Base-by-base conservation (phyloP, 768 basidiomycete genomes). In the Lepiota brunneoincarnata region DNA sequence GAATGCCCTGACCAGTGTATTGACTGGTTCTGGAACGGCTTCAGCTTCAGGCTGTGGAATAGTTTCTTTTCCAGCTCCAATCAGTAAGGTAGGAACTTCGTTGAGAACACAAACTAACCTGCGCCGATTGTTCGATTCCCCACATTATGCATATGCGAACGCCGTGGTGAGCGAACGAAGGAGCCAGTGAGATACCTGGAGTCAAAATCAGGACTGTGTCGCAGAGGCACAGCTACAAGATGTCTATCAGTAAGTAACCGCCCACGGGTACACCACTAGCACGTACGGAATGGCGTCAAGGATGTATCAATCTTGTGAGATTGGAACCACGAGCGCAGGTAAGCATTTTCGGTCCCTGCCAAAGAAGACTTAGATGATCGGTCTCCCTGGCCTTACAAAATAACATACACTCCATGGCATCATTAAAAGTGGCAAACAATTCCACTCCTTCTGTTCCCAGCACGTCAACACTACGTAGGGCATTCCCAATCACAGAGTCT, bases 291-390 rank as follows among this genome's bases (percentile, higher is more conserved):
- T 58, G 69, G 76, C 58, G 34, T 72, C 52, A 51, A 62, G 20
- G 67, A 61, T 24, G 68, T 72, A 63, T 89, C 84, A 18, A 77
- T 66, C 61, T 86, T 86, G 63, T 83, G 82, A 0, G 82, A 79
- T 55, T 75, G 73, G 59, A 89, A 88, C 89, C 88, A 91, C 6
- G 89, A 86, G 49, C 80, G 81, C 57, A 98, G 64, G 70, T 97
- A 97, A 0, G 83, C 89, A 69, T 98, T 98, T 72, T 98, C 94
- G 0, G 92, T 95, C 94, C 94, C 90, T 80, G 40, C 49, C 26
- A 50, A 40, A 51, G 7, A 18, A 20, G 14, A 12, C 26, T 28
- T 18, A 3, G 14, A 20, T 17, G 38, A 60, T 43, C 34, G 20
- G 17, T 41, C 6, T 31, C 9, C 10, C 14, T 18, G 3, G 49